Conservation (phyloP, 441 rosid species). For the Hura crepitans region DNA sequence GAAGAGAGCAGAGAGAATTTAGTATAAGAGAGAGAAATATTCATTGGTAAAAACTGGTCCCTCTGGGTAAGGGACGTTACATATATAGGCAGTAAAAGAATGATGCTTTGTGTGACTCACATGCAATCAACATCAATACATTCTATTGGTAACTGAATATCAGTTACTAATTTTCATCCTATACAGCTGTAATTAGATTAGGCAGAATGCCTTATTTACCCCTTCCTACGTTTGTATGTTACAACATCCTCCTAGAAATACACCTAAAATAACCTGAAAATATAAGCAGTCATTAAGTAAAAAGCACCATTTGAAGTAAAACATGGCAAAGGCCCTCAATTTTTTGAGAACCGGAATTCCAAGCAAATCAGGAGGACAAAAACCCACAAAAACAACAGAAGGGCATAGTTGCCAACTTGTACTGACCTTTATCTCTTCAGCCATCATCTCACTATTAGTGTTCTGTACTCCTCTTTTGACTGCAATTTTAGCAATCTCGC, state of each 20-base stretch:
- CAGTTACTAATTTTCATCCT: too few relatives aligned
- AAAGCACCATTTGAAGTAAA: not conserved
- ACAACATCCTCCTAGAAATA: not conserved
- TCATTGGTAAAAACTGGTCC: too few relatives aligned
- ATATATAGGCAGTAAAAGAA: too few relatives aligned
- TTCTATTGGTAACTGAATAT: too few relatives aligned
- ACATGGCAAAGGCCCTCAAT: not conserved
- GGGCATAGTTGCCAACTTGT: not conserved
- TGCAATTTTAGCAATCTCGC: conserved; percentile 91
- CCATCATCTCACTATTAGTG: conserved; percentile 80
- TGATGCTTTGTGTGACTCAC: too few relatives aligned
- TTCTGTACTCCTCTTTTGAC: conserved; percentile 88
- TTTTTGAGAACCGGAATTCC: not conserved
- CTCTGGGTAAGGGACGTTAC: too few relatives aligned
- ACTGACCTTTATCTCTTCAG: conserved; percentile 81
- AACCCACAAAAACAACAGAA: not conserved
- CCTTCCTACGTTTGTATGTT: too few relatives aligned
- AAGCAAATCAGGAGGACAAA: not conserved
- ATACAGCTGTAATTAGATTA: too few relatives aligned
- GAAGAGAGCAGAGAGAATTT: too few relatives aligned
- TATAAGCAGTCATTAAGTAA: not conserved
- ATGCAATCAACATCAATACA: too few relatives aligned
- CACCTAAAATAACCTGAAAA: not conserved
- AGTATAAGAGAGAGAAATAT: too few relatives aligned
- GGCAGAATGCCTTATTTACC: too few relatives aligned